These are phyloP conservation scores for Calonectria pseudoreteaudii DNA, from an alignment of 2,329 filamentous ascomycete genomes.

Conservation along the genomic window DNA sequence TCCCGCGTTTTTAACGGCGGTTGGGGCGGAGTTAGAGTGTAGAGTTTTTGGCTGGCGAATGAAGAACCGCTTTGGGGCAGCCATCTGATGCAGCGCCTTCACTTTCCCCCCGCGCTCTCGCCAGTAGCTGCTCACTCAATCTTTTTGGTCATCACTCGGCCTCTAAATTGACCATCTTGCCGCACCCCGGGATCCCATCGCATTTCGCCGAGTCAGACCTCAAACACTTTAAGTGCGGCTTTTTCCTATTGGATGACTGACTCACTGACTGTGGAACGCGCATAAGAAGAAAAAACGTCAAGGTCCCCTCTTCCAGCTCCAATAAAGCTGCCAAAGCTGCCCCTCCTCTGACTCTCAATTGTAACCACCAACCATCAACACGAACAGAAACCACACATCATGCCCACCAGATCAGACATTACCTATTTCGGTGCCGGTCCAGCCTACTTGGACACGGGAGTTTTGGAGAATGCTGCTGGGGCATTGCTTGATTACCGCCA, in stretches of 20 bases:
- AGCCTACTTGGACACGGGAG: constrained; percentile 54
- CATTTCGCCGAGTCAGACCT: not conserved
- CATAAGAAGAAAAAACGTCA: not conserved
- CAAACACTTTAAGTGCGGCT: not conserved
- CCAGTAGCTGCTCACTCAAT: constrained; percentile 13
- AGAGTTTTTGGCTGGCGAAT: constrained; percentile 31
- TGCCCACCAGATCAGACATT: constrained; percentile 81
- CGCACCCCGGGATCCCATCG: not conserved
- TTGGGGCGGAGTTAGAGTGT: constrained; percentile 31
- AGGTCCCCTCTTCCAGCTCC: not conserved
- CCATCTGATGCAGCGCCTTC: constrained; percentile 19
- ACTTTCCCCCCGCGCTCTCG: not conserved
- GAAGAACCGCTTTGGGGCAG: constrained; percentile 23
- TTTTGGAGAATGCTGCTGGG: constrained; percentile 73
- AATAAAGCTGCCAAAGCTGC: not conserved
- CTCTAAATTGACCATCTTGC: not conserved
- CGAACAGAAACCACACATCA: constrained; percentile 45
- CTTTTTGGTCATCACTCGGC: constrained; percentile 18
- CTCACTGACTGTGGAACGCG: not conserved
- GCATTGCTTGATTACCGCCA: constrained; percentile 85
- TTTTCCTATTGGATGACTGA: not conserved
- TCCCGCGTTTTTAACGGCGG: constrained; percentile 20
- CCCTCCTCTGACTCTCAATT: constrained; percentile 27
- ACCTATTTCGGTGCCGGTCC: constrained; percentile 93
- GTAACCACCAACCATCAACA: not conserved